phyloP scores from a whole-genome alignment of 148 eudicot genomes.

The Cornus kousa region DNA sequence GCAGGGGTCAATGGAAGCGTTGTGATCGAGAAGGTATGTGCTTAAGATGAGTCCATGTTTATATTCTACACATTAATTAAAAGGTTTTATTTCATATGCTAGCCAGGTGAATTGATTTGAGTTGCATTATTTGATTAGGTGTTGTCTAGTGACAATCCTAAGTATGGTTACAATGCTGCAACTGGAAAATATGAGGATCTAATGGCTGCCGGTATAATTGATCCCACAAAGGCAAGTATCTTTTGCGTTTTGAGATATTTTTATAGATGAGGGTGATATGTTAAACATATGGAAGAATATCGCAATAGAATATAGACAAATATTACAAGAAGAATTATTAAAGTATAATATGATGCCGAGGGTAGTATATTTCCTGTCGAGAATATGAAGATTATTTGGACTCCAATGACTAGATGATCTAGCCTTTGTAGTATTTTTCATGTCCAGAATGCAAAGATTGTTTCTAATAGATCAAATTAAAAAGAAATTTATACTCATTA shows the following conservation, averaged over 20 bases:
- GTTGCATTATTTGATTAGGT: conserved; percentile 31
- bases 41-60: not conserved
- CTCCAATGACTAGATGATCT: no score
- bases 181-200: conserved; percentile 69
- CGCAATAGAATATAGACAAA: no score
- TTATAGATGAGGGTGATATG: not conserved
- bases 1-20: conserved; percentile 67
- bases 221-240: conserved; percentile 55
- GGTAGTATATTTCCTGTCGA: no score
- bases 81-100: not conserved
- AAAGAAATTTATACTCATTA: no score
- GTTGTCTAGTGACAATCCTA: conserved; percentile 37
- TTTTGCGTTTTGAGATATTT: not conserved
- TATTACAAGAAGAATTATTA: no score
- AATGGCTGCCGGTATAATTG: conserved; percentile 72
- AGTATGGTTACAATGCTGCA: conserved; percentile 62
- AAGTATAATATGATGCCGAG: no score
- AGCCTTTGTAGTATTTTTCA: no score
- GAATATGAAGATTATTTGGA: no score
- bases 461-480: no score
- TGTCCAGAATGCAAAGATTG: no score
- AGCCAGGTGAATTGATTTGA: not conserved
- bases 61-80: not conserved
- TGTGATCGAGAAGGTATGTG: conserved; percentile 53
- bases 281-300: not conserved